These are phyloP conservation scores for Colletotrichum sp. DNA, from an alignment of 2,329 filamentous ascomycete species.

Conservation along the genomic window DNA sequence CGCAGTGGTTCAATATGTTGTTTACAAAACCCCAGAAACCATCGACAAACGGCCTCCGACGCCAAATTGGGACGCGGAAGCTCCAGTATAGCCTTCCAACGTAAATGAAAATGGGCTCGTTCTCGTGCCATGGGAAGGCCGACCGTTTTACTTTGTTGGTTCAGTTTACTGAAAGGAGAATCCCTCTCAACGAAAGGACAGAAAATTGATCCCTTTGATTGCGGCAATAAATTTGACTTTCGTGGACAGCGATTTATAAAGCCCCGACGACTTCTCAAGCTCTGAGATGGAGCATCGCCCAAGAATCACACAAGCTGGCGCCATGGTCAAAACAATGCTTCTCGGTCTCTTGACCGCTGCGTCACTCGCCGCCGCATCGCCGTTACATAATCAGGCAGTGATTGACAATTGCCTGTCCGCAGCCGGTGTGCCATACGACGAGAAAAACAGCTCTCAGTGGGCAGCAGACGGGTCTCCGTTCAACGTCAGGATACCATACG, in stretches of 20 bases:
- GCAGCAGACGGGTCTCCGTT: conserved; percentile 33
- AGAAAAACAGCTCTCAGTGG: conserved; percentile 31
- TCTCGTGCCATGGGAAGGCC: background rate
- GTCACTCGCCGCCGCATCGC: background rate
- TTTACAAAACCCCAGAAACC: background rate
- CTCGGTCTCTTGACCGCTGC: background rate
- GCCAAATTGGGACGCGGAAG: background rate
- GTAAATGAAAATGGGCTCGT: background rate
- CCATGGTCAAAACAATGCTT: background rate
- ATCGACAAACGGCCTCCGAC: background rate
- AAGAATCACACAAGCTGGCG: background rate
- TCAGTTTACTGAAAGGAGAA: too few relatives aligned
- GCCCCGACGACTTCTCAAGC: fast-evolving
- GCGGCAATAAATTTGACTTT: background rate
- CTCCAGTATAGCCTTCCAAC: fast-evolving
- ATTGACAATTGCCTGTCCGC: conserved; percentile 28
- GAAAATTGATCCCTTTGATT: background rate
- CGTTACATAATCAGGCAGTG: conserved; percentile 1
- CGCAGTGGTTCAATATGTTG: background rate
- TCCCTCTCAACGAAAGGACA: too few relatives aligned
- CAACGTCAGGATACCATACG: conserved; percentile 36
- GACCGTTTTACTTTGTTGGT: too few relatives aligned
- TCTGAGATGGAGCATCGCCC: background rate
- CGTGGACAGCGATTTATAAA: background rate
- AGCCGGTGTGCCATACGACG: conserved; percentile 24